Percentiles rank a stretch among this genome's conserved stretches.
phyloP scores from a whole-genome alignment of 768 basidiomycete genomes.

The Leccinum barrowsii region DNA sequence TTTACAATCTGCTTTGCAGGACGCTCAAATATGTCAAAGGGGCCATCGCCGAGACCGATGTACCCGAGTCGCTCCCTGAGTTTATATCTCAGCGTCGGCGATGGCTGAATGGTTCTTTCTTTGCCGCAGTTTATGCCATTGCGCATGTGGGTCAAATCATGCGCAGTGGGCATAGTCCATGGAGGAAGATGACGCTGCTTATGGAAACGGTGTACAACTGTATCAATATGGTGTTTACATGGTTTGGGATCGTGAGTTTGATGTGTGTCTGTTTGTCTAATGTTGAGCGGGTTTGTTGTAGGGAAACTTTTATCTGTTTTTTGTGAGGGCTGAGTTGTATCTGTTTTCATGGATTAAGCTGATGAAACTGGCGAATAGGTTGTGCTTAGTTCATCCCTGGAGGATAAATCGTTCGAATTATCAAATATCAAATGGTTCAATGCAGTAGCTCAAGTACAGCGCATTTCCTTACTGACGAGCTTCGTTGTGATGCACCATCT shows the following conservation, averaged over 20 bases:
- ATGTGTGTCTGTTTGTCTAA: not conserved
- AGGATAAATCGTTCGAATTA: slow-evolving; percentile 66
- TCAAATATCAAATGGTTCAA: slow-evolving; percentile 70
- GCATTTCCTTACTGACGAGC: not conserved
- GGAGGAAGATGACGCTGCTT: slow-evolving; percentile 71
- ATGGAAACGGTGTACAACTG: slow-evolving; percentile 85
- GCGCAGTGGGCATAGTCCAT: slow-evolving; percentile 57
- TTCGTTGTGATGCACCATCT: slow-evolving; percentile 1
- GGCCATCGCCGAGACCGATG: slow-evolving; percentile 90
- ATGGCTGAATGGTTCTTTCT: slow-evolving; percentile 92
- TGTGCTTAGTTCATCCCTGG: slow-evolving; percentile 84
- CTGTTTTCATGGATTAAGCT: not conserved
- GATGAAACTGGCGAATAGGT: slow-evolving; percentile 42
- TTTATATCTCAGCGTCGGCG: slow-evolving; percentile 90
- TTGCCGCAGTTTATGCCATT: slow-evolving; percentile 90
- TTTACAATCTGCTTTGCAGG: slow-evolving; percentile 46
- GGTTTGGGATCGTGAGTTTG: slow-evolving; percentile 82
- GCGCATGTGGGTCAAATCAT: slow-evolving; percentile 54
- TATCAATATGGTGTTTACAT: slow-evolving; percentile 83
- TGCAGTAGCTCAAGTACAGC: slow-evolving; percentile 62
- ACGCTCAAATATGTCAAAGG: slow-evolving; percentile 95
- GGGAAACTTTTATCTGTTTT: slow-evolving; percentile 96
- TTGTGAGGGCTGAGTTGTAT: slow-evolving; percentile 47
- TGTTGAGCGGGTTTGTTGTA: slow-evolving; percentile 26
- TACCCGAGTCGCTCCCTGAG: slow-evolving; percentile 88